These are phyloP conservation scores for Mucor velutinosus DNA, from an alignment of 371 early-diverging fungal species.

Conservation along the genomic window DNA sequence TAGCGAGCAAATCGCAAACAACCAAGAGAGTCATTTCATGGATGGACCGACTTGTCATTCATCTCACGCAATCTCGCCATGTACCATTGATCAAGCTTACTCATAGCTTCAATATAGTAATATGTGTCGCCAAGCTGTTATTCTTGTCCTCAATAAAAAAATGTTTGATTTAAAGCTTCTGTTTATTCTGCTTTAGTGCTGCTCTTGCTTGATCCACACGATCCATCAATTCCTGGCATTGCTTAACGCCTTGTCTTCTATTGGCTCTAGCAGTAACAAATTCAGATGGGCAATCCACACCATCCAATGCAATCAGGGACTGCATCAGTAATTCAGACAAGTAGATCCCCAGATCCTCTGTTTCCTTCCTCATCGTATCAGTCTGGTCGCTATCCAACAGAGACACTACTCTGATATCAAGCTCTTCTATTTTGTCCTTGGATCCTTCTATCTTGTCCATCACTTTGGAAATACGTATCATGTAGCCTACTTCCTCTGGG, in stretches of 20 bases:
- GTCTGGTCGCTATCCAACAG: not conserved
- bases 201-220: conserved; percentile 20
- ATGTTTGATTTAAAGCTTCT: not conserved
- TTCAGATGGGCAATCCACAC: conserved; percentile 30
- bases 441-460: conserved; percentile 18
- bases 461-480: conserved; percentile 22
- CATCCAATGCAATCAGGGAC: conserved; percentile 30
- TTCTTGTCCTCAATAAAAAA: not conserved
- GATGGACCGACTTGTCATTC: not conserved
- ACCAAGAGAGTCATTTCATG: not conserved
- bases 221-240: conserved; percentile 28
- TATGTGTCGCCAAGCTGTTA: not conserved
- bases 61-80: not conserved
- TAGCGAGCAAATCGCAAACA: not conserved
- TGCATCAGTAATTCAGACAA: conserved; percentile 31
- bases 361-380: conserved; percentile 5
- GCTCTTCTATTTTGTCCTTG: conserved; percentile 15
- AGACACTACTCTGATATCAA: conserved; percentile 14
- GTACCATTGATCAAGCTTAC: not conserved
- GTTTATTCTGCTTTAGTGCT: conserved; percentile 10
- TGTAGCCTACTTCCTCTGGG: conserved; percentile 32
- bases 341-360: conserved; percentile 23
- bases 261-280: conserved; percentile 27
- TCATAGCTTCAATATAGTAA: not conserved
- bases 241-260: conserved; percentile 27